Base-by-base conservation (phyloP, 306 rosid species). In the Hylodesmum podocarpum region DNA sequence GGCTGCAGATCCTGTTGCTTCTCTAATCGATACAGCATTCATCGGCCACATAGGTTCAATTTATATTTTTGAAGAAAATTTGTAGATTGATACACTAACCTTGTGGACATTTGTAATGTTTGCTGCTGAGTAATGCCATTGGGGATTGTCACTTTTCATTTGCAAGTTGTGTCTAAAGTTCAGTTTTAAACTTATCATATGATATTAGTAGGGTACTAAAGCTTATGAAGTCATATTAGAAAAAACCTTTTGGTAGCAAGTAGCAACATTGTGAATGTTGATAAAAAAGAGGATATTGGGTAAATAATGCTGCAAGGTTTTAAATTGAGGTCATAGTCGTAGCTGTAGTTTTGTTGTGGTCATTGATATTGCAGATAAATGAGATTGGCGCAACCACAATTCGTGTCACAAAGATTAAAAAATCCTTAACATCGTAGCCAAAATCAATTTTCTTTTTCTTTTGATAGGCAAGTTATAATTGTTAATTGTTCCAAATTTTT, bases 1-100 rank as follows among this genome's bases (percentile, higher is more conserved):
- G 44, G 82, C 84, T n/a, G 87, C 87, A 65, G 87, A 84, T 72
- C 87, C 87, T 46, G 18, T 84, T 84, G 87, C 87, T 71, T 84
- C 87, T 21, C 63, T 84, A 14, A 76, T 84, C 6, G 87, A 84
- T 54, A 84, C 84, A 39, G 87, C 87, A 65, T 84, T 80, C 67
- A 84, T 84, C 37, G 87, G 87, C 39, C 84, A 76, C 73, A 64
- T 84, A 70, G 84, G 87, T 84, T 51, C 74, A 73, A 49, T 73
- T 74, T 28, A 1, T 46, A 53, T 33, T 58, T 36, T 33, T 61
- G 40, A 15, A 15, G 50, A 39, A 75, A 67, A 19, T 47, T 57
- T 22, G 24, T 34, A 67, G 14, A 67, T 8, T 44, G 66, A 55
- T 57, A 34, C 43, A 8, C 16, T 44, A 4, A 53, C 37, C 47